phyloP scores from a whole-genome alignment of 306 rosid species.

The Prunus mume region DNA sequence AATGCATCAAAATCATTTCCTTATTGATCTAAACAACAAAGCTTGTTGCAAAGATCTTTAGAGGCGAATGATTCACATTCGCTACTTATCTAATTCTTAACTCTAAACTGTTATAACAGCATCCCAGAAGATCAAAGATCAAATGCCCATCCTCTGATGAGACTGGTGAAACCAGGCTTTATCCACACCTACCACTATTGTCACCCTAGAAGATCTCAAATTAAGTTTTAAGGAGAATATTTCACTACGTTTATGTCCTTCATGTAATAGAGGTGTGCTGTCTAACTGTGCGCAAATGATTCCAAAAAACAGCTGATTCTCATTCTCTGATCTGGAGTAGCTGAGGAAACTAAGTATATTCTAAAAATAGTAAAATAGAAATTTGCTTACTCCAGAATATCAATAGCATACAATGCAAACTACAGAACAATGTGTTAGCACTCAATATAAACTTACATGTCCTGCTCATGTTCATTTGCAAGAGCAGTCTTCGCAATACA shows the following conservation, averaged over 20 bases:
- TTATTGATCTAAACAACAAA: background rate
- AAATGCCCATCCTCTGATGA: background rate
- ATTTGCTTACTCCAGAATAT: background rate
- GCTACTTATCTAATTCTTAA: too few relatives aligned
- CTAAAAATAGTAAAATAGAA: background rate
- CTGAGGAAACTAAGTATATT: background rate
- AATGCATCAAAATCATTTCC: background rate
- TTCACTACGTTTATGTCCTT: background rate
- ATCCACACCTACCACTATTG: background rate
- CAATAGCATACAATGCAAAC: background rate
- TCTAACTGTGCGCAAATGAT: background rate
- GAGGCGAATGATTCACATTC: too few relatives aligned
- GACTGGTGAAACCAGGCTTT: background rate
- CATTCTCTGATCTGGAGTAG: background rate
- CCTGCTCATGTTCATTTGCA: constrained; percentile 73
- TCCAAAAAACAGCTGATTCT: background rate
- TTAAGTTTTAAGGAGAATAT: background rate
- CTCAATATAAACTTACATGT: constrained; percentile 59
- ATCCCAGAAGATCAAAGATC: background rate
- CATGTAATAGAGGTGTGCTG: background rate
- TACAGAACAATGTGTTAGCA: background rate
- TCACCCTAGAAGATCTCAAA: background rate
- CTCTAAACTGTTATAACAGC: too few relatives aligned
- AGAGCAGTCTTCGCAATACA: constrained; percentile 83
- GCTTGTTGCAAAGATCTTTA: background rate